Evolutionary conservation across 768 basidiomycete species (phyloP), one percentile per base, ranked within the genome.

Genomic region (Panaeolus papilionaceus): DNA sequence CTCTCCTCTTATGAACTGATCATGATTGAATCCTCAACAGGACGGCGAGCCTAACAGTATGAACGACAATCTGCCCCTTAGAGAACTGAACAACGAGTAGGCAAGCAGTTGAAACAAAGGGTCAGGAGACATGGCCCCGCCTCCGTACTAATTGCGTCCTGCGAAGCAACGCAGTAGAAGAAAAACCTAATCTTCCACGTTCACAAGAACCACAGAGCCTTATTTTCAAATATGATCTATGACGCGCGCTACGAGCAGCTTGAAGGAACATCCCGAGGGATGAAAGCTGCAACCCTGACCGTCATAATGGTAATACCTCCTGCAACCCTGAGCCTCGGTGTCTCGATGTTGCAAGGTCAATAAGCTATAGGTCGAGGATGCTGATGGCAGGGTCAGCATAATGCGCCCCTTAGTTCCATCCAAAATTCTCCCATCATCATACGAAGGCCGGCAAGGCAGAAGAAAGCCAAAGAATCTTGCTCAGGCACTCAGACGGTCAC

Each of bases 361-460:
- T 14, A 58, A 58, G n/a, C 6, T 58, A 28, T 26, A 12, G 8
- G 33, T 37, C 54, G 33, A 49, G 20, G 26, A 33, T 20, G 33
- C 28, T 58, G 54, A 58, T 58, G 54, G 54, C 54, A 58, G 33
- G 54, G 33, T 58, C 54, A 16, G 26, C 54, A 58, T 37, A 58
- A 58, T 58, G 54, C 54, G 54, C 54, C 54, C 54, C 54, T 58
- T 58, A 58, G 26, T 58, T 33, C 54, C 49, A 11, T 51, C 54
- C 16, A 28, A 42, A 42, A 58, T 58, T 58, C 54, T 58, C 54
- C 54, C 54, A 58, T 58, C 54, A 58, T 37, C 54, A 58, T 58
- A 58, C 4, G 28, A 33, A 23, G 54, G 23, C 23, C 23, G 23
- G 33, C 54, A 58, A 33, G 54, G 33, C 8, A 12, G 16, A 58